phyloP scores from a whole-genome alignment of 805 yeast genomes.

The Nematodospora valgi region DNA sequence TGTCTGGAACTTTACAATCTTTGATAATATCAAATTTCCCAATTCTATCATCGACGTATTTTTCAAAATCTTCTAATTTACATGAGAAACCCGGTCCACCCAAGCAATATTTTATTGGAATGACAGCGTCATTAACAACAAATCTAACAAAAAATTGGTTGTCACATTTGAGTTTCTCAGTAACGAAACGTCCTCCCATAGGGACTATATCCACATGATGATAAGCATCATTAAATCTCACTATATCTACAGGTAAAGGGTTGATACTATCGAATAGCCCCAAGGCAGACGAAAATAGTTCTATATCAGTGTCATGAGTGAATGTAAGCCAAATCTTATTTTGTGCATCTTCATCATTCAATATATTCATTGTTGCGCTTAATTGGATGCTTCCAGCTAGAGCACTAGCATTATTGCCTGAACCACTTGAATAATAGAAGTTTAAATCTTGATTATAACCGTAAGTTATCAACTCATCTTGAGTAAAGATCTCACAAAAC shows the following conservation, averaged over 20 bases:
- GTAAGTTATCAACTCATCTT: conserved; percentile 60
- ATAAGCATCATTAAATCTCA: conserved; percentile 47
- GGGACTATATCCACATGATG: conserved; percentile 38
- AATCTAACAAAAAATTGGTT: conserved; percentile 32
- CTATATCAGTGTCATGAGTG: conserved; percentile 71
- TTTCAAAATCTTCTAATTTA: conserved; percentile 32
- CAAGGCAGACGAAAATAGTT: conserved; percentile 60
- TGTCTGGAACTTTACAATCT: conserved; percentile 24
- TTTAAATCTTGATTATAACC: conserved; percentile 59
- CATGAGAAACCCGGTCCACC: conserved; percentile 44
- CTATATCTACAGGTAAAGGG: conserved; percentile 43
- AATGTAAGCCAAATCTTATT: conserved; percentile 64
- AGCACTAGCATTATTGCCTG: conserved; percentile 56
- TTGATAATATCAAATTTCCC: conserved; percentile 21
- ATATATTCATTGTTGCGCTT: conserved; percentile 46
- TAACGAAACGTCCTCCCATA: conserved; percentile 37
- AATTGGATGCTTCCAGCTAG: conserved; percentile 55
- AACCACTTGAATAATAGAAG: conserved; percentile 60
- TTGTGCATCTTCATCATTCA: conserved; percentile 39
- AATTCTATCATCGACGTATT: conserved; percentile 26
- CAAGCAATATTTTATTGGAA: conserved; percentile 31
- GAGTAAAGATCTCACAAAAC: conserved; percentile 66
- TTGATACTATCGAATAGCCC: conserved; percentile 49
- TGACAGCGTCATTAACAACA: conserved; percentile 39
- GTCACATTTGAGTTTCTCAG: conserved; percentile 34